Evolutionary conservation across 2,329 filamentous ascomycete genomes (phyloP), one percentile per base, ranked within the genome.

Genomic region (Clarireedia hainanense): DNA sequence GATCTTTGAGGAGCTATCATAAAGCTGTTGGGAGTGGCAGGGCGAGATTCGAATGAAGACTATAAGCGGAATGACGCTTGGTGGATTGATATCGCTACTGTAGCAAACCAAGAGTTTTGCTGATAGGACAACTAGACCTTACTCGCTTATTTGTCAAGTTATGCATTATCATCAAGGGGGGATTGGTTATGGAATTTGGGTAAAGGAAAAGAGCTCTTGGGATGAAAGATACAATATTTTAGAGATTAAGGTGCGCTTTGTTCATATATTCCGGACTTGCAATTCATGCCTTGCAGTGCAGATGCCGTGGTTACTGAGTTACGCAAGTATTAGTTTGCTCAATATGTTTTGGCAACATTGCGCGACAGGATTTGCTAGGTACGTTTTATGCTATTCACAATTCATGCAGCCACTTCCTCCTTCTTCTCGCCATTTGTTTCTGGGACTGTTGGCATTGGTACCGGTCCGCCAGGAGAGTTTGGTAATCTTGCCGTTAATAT

Each of bases 401-500:
- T 17, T 50, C 37, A 55, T 36, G 37, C 47, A 34, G 36, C 47
- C 46, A 45, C 52, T 24, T 50, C 52, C 14, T 50, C 52, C 14
- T 45, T 50, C 37, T 43, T 50, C 37, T 56, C 48, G 24, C 53
- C 61, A 27, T 56, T 59, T 40, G 57, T 60, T 49, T 55, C 61
- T n/a, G 60, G 60, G 26, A 49, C 52, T 7, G 61, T 58, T 51
- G 53, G 60, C 47, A 60, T 66, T 4, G 80, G 74, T 14, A 89
- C 73, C 4, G 85, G 77, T 1, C 89, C 89, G 58, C 89, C 89
- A 1, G 89, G 89, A 24, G 88, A 92, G 67, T 87, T 61, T 3
- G 65, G 62, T 17, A 67, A 51, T 59, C 68, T 80, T 43, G 88
- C 89, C 0, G 89, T 95, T 63, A 95, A 71, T 46, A 95, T 77